Evolutionary conservation across 2,329 filamentous ascomycete genomes (phyloP).

Genomic region (Elsinoe australis): DNA sequence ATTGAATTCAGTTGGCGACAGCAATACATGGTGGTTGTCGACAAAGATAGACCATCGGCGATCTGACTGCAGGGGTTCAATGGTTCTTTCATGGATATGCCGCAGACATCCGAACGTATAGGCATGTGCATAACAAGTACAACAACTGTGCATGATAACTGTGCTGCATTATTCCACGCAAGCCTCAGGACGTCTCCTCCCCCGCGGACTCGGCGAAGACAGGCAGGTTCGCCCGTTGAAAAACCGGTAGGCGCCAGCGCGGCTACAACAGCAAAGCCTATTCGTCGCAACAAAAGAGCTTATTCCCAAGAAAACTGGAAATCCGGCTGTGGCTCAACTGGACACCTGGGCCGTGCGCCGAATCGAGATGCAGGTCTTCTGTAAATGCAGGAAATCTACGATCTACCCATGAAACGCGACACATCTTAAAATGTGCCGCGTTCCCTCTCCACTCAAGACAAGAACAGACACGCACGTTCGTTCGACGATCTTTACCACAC

Average conservation of each 20-base stretch:
- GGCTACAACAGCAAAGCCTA: not conserved
- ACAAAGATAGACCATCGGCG: slow-evolving; percentile 1
- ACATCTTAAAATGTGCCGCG: slow-evolving; percentile 3
- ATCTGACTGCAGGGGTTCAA: slow-evolving; percentile 4
- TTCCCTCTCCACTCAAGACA: slow-evolving; percentile 1
- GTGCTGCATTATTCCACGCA: slow-evolving; percentile 2
- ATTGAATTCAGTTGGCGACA: too few relatives aligned
- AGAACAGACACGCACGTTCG: slow-evolving; percentile 2
- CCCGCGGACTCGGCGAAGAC: slow-evolving; percentile 1
- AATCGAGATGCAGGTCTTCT: slow-evolving; percentile 10
- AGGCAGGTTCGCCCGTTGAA: too few relatives aligned
- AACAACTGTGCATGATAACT: slow-evolving; percentile 2
- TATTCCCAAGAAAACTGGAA: slow-evolving; percentile 5
- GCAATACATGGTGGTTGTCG: slow-evolving; percentile 2
- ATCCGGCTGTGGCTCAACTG: slow-evolving; percentile 5
- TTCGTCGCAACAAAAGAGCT: slow-evolving; percentile 5
- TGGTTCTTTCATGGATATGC: not conserved
- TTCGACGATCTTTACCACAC: slow-evolving; percentile 8
- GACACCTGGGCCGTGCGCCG: slow-evolving; percentile 12
- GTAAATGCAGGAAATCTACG: slow-evolving; percentile 2
- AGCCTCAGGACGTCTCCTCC: not conserved
- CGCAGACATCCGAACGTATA: too few relatives aligned
- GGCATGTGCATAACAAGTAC: not conserved
- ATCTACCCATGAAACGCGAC: slow-evolving; percentile 12
- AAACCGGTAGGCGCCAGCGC: not conserved